phyloP scores from a whole-genome alignment of 208 protist species.

The Hexamita inflata region DNA sequence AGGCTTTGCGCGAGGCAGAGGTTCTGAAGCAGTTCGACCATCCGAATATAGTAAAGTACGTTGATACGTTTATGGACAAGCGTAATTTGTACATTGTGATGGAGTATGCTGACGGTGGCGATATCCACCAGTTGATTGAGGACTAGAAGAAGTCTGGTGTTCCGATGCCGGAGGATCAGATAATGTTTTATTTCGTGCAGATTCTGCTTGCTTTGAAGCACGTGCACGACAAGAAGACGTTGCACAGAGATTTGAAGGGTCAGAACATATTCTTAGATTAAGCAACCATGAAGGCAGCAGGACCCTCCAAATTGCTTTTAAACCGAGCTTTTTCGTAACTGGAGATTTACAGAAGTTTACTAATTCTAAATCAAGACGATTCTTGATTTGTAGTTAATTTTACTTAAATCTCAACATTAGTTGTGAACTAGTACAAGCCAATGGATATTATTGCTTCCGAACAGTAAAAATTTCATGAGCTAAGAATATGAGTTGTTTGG shows the following conservation, averaged over 20 bases:
- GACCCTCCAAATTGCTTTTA: no score
- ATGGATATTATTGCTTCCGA: no score
- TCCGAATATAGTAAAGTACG: slow-evolving; percentile 31
- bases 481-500: no score
- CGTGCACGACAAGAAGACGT: slow-evolving; percentile 52
- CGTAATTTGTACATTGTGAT: slow-evolving; percentile 36
- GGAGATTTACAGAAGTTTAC: no score
- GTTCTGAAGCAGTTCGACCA: slow-evolving; percentile 32
- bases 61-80: slow-evolving; percentile 26
- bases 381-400: no score
- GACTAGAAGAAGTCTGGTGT: slow-evolving; percentile 1
- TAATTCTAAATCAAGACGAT: no score
- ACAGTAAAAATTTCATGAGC: no score
- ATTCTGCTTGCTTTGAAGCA: slow-evolving; percentile 51
- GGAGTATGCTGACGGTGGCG: slow-evolving; percentile 37
- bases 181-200: slow-evolving; percentile 50
- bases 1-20: slow-evolving; percentile 15
- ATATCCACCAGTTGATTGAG: slow-evolving; percentile 19
- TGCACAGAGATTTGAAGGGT: slow-evolving; percentile 55
- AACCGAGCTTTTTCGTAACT: no score
- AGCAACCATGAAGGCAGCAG: no score
- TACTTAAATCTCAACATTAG: no score
- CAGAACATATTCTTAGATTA: slow-evolving; percentile 54
- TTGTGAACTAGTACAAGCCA: no score
- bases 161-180: slow-evolving; percentile 44